Base-by-base conservation (phyloP, 306 rosid genomes). In the Bauhinia variegata region DNA sequence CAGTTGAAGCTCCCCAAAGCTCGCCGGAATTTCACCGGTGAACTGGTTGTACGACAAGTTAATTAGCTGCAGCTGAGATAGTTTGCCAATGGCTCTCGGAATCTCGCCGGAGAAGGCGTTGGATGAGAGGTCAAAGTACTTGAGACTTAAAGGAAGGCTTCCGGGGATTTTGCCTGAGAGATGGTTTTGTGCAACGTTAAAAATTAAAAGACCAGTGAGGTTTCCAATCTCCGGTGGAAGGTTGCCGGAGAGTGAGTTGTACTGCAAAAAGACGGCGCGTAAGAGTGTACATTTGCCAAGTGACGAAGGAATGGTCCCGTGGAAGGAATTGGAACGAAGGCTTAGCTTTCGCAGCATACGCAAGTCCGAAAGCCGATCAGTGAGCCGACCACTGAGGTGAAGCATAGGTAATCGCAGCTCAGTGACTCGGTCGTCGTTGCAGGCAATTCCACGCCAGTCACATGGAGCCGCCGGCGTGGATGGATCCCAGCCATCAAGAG, bases 341-440 rank as follows among this genome's bases (percentile, higher is more conserved):
- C 92, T 89, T 4, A 92, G 63, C 86, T 82, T 89, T 4, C 70
- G 78, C 11, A 92, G 56, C 88, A 89, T 70, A 6, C 67, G 75
- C 54, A 92, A 74, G 71, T 85, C 84, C 0, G 83, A 81, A 6
- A 92, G 53, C 9, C 79, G 79, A 46, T 84, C 86, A 50, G 82
- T 83, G 80, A 92, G 91, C 0, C 84, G 73, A 5, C 98, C 98
- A 23, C 75, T 74, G 65, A 88, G 97, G 62, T 82, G 90, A 77
- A 88, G 87, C 15, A 86, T 86, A 64, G 96, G 96, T 68, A 92
- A 49, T 4, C 96, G 95, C 41, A 92, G 80, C 79, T 87, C 96
- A 0, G 85, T 70, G 67, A 92, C 95, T 17, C 86, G 83, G 58
- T 56, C 73, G 54, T 48, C 44, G 15, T 17, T 15, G 30, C 84